phyloP scores from a whole-genome alignment of 495 filamentous ascomycete species.

The Evernia prunastri region DNA sequence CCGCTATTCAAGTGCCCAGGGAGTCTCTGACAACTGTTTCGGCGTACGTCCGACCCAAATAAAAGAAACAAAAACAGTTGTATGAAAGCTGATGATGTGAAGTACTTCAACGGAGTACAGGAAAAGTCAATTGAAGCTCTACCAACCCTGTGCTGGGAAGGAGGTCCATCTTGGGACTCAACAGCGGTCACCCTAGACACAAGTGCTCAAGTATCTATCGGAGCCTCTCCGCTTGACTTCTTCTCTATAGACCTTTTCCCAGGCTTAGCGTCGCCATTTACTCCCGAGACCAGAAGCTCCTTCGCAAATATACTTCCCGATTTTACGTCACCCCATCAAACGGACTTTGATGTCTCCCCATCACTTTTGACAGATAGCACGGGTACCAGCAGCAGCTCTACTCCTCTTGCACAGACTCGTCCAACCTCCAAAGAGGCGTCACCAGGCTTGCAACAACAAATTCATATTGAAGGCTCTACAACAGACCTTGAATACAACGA shows the following conservation, averaged over 20 bases:
- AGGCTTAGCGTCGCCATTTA: not conserved
- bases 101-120: conserved; percentile 6
- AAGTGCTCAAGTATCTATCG: not conserved
- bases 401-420: not conserved
- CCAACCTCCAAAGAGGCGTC: not conserved
- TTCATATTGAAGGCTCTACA: not conserved
- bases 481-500: not conserved
- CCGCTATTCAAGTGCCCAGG: too few species aligned
- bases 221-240: not conserved
- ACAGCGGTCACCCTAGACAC: not conserved
- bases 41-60: not conserved
- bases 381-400: not conserved
- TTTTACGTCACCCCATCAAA: not conserved
- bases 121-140: conserved; percentile 13
- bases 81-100: not conserved
- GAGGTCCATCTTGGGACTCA: not conserved
- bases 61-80: too few species aligned
- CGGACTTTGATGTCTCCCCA: too few species aligned
- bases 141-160: conserved; percentile 12
- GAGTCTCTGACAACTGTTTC: too few species aligned
- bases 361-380: too few species aligned
- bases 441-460: not conserved
- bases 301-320: not conserved
- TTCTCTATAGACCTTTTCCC: not conserved
- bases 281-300: not conserved